Percentiles rank a stretch among this genome's conserved stretches.
phyloP scores from a whole-genome alignment of 2,329 filamentous ascomycete species.

The Scedosporium boydii region DNA sequence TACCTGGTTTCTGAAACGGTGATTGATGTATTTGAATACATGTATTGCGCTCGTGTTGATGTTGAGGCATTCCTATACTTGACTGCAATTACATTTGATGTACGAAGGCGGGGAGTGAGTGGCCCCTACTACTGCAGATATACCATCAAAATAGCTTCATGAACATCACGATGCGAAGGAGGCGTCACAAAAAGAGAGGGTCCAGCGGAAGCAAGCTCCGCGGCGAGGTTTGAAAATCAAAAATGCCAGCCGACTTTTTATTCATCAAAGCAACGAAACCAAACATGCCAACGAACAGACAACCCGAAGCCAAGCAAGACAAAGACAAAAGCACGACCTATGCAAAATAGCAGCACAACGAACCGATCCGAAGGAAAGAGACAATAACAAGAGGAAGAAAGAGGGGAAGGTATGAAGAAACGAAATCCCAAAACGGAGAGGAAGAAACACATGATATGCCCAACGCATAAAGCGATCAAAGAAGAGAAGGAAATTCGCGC shows the following conservation, averaged over 20 bases:
- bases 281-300: too few relatives aligned
- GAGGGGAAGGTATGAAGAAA: not conserved
- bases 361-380: not conserved
- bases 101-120: not conserved
- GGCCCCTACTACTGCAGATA: not conserved
- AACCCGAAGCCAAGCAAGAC: too few relatives aligned
- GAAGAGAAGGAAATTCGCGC: not conserved
- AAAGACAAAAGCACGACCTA: too few relatives aligned
- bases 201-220: too few relatives aligned
- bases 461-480: too few relatives aligned
- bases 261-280: too few relatives aligned
- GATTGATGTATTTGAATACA: not conserved
- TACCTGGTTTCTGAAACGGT: not conserved
- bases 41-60: too few relatives aligned
- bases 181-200: too few relatives aligned
- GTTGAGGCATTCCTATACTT: not conserved
- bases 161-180: too few relatives aligned
- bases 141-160: not conserved
- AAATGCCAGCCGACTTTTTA: too few relatives aligned
- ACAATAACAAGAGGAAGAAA: not conserved
- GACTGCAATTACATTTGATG: not conserved
- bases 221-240: too few relatives aligned
- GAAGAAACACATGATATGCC: not conserved
- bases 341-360: not conserved
- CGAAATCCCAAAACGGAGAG: too few relatives aligned